Conservation (phyloP, 2,329 filamentous ascomycete genomes). For the Exophiala dermatitidis region DNA sequence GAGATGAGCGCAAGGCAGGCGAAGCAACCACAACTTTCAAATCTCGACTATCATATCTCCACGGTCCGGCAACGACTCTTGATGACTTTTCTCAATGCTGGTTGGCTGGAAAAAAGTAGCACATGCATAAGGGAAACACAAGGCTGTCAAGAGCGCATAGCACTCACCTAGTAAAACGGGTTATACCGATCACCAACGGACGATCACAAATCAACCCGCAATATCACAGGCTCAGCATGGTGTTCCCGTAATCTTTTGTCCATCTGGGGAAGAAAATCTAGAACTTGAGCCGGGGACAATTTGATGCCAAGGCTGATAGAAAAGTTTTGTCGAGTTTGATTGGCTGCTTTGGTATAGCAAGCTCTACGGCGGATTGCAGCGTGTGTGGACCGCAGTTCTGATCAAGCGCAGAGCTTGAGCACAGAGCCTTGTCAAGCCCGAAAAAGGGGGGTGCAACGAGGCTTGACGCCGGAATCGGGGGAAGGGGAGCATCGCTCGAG, state of each 20-base stretch:
- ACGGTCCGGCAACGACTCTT: background rate
- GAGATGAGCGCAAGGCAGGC: background rate
- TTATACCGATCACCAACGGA: background rate
- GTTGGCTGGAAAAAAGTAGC: background rate
- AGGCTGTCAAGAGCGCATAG: too few relatives aligned
- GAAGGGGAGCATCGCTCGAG: too few relatives aligned
- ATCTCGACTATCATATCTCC: background rate
- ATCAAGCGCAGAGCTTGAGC: too few relatives aligned
- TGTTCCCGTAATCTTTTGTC: background rate
- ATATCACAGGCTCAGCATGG: background rate
- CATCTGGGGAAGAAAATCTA: background rate
- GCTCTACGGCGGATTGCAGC: background rate
- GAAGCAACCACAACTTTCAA: background rate
- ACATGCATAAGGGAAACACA: too few relatives aligned
- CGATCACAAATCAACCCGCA: background rate
- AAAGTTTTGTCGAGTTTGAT: background rate
- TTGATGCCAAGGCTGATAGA: slow-evolving; percentile 3
- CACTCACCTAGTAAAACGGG: too few relatives aligned
- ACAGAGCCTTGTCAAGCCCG: too few relatives aligned
- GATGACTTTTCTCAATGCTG: background rate
- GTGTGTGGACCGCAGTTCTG: background rate
- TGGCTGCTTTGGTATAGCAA: background rate
- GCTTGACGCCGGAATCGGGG: too few relatives aligned
- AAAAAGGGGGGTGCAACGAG: too few relatives aligned
- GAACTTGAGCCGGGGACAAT: background rate